Base-by-base conservation (phyloP, 2,329 filamentous ascomycete species). In the Aureobasidium sp. region DNA sequence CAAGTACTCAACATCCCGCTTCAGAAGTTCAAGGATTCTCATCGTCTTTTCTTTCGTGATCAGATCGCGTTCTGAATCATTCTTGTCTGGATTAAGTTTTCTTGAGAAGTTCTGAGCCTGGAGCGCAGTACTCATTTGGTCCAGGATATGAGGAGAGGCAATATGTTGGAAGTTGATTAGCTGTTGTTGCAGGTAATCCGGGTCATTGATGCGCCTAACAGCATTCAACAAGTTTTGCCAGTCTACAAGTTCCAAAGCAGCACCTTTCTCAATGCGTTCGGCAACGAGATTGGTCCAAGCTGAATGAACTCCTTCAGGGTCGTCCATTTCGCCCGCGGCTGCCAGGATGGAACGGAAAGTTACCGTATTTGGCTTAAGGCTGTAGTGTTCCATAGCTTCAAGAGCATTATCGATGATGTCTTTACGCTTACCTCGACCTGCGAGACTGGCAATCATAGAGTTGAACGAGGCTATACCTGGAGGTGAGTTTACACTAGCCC, bases 391-490 rank as follows among this genome's bases (percentile, higher is more conserved):
- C 55, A 72, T 63, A 50, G 73, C 69, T 41, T 65, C 64, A 9
- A 76, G 63, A 1, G 67, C 67, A 25, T 67, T 63, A 5, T 65
- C 65, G 30, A 75, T 63, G 3, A 72, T 62, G 11, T 71, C 66
- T 29, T 66, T 67, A 2, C 67, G 67, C 34, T 63, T 62, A 1
- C 72, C 67, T 53, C 68, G 67, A 6, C 70, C 69, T 7, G 69
- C 75, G 42, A 75, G 41, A 49, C 72, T 71, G 15, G 67, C 66
- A 42, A 77, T 73, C 49, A 77, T 71, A 7, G 69, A 71, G 54
- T 75, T 75, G 66, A 75, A 76, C 0, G 71, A 41, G 15, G 63
- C 61, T 11, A 68, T 58, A 32, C 62, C 66, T 0, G 74, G 73
- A 5, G 63, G 62, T 6, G 69, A 66, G 6, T 69, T 68, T 8